Conservation (phyloP, 805 yeast species). For the Pichia kluyveri region DNA sequence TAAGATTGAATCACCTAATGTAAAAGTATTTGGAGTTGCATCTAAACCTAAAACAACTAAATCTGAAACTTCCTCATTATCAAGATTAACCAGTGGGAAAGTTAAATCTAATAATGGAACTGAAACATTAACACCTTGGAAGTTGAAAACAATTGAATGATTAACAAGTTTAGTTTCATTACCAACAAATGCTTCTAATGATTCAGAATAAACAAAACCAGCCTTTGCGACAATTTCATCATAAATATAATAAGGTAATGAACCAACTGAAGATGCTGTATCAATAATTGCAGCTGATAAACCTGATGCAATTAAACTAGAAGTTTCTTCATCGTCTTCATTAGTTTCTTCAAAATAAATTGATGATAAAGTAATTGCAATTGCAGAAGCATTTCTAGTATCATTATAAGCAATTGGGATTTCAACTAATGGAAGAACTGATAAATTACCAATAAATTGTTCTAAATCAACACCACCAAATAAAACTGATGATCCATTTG, state of each 20-base stretch:
- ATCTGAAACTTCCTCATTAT: conserved; percentile 8
- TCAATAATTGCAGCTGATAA: conserved; percentile 35
- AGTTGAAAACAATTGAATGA: conserved; percentile 31
- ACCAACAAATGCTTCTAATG: conserved; percentile 35
- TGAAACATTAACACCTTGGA: conserved; percentile 43
- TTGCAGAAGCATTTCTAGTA: conserved; percentile 30
- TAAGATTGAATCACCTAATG: conserved; percentile 48
- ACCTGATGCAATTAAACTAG: conserved; percentile 11
- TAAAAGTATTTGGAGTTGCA: conserved; percentile 20
- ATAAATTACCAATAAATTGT: conserved; percentile 38
- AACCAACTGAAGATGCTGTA: conserved; percentile 43
- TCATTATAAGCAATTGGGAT: conserved; percentile 12
- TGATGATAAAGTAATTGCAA: conserved; percentile 37
- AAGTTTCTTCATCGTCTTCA: conserved; percentile 2
- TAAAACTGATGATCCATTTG: conserved; percentile 28
- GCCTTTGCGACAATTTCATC: conserved; percentile 21
- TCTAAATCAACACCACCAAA: conserved; percentile 62
- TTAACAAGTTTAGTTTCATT: conserved; percentile 27
- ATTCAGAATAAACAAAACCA: conserved; percentile 32
- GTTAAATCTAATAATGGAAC: conserved; percentile 32
- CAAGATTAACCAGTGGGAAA: conserved; percentile 5
- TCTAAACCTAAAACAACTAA: conserved; percentile 34
- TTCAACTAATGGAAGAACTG: conserved; percentile 12
- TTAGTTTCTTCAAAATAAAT: conserved; percentile 20
- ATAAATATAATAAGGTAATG: conserved; percentile 30